Evolutionary conservation across 1,139 yeast species (phyloP).

Genomic region (Pichia sp.): DNA sequence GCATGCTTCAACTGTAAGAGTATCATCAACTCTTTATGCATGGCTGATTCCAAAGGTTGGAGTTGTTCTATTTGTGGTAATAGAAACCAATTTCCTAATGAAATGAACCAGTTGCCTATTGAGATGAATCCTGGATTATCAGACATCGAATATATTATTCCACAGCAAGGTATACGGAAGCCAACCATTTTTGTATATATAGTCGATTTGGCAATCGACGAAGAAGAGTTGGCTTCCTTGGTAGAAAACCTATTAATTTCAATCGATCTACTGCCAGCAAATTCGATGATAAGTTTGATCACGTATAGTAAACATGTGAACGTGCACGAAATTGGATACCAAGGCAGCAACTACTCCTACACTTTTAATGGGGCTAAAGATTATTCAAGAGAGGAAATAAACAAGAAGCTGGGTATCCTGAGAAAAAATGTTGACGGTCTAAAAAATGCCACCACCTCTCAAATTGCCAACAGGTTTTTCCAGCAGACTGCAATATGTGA

Average conservation of each 20-base stretch:
- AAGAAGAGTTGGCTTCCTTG: slow-evolving; percentile 44
- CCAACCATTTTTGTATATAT: slow-evolving; percentile 58
- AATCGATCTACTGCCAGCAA: slow-evolving; percentile 55
- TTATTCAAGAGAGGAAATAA: slow-evolving; percentile 49
- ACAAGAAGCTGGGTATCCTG: slow-evolving; percentile 49
- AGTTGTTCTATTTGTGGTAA: slow-evolving; percentile 58
- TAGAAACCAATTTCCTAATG: slow-evolving; percentile 45
- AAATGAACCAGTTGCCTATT: slow-evolving; percentile 31
- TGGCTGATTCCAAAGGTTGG: slow-evolving; percentile 50
- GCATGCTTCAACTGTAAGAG: slow-evolving; percentile 59
- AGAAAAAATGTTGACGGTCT: slow-evolving; percentile 36
- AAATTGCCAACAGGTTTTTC: slow-evolving; percentile 34
- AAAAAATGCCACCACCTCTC: slow-evolving; percentile 6
- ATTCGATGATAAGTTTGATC: slow-evolving; percentile 54
- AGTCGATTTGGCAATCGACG: slow-evolving; percentile 62
- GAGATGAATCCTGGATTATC: slow-evolving; percentile 40
- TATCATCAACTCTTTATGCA: slow-evolving; percentile 55
- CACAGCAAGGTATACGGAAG: slow-evolving; percentile 34
- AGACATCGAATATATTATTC: slow-evolving; percentile 59
- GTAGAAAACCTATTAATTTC: slow-evolving; percentile 52
- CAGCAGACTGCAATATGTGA: slow-evolving; percentile 51
- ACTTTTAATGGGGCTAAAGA: slow-evolving; percentile 59
- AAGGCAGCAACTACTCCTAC: slow-evolving; percentile 33
- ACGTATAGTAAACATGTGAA: slow-evolving; percentile 63
- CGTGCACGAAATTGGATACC: slow-evolving; percentile 51